A percentile compares a stretch with the other conserved stretches of the same genome.
Evolutionary conservation across 805 yeast genomes (phyloP).

Genomic region (Nakazawaea wyomingensis): DNA sequence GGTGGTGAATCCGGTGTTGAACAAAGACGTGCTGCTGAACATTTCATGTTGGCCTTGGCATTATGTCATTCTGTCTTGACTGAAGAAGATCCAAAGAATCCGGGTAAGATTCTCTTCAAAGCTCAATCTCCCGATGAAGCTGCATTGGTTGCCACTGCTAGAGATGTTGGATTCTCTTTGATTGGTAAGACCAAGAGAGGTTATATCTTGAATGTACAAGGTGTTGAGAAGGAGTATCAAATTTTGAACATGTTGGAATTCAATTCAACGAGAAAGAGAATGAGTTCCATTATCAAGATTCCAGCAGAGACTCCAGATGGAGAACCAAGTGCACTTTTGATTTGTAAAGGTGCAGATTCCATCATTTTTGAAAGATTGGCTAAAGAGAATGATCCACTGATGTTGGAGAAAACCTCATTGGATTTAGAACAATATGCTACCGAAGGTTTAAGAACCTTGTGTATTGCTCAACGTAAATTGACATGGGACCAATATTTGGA

Average conservation of each 20-base stretch:
- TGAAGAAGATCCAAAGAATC: conserved; percentile 58
- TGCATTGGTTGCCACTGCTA: conserved; percentile 76
- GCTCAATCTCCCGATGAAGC: conserved; percentile 90
- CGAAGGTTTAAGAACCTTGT: conserved; percentile 74
- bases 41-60: conserved; percentile 72
- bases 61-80: conserved; percentile 75
- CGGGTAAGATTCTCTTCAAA: conserved; percentile 50
- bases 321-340: conserved; percentile 55
- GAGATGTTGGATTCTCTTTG: conserved; percentile 70
- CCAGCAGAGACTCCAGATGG: conserved; percentile 43
- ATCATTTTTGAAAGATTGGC: conserved; percentile 64
- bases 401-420: conserved; percentile 52
- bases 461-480: conserved; percentile 57
- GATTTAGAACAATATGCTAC: conserved; percentile 66
- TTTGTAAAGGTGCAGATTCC: conserved; percentile 85
- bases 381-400: conserved; percentile 35
- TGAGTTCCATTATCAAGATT: conserved; percentile 75
- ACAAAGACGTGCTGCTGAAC: conserved; percentile 59
- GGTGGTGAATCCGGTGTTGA: conserved; percentile 42
- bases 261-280: conserved; percentile 81
- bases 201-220: conserved; percentile 61
- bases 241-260: conserved; percentile 68
- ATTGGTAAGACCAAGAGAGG: conserved; percentile 65
- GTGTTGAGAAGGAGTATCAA: conserved; percentile 65
- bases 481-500: conserved; percentile 37